phyloP scores from a whole-genome alignment of 495 filamentous ascomycete genomes.

The Aspergillus homomorphus region DNA sequence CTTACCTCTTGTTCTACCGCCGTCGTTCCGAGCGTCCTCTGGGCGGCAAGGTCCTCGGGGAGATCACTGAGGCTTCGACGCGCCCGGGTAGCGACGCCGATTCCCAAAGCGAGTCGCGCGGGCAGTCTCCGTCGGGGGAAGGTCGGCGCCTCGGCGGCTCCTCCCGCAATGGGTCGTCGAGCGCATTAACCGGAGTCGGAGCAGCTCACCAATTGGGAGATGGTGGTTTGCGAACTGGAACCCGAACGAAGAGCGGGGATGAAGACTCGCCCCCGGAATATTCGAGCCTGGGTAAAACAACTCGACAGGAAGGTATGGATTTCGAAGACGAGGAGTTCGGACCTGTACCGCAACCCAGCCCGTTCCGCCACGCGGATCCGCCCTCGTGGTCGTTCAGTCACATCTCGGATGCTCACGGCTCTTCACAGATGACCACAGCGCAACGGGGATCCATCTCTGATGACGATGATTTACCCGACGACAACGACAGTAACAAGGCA shows the following conservation, averaged over 20 bases:
- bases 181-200: slow-evolving; percentile 73
- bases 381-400: slow-evolving; percentile 39
- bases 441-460: slow-evolving; percentile 30
- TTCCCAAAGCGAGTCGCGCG: slow-evolving; percentile 47
- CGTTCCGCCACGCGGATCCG: slow-evolving; percentile 24
- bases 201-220: slow-evolving; percentile 65
- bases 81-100: slow-evolving; percentile 39
- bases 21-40: slow-evolving; percentile 72
- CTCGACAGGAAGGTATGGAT: slow-evolving; percentile 34
- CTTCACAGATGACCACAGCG: slow-evolving; percentile 32
- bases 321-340: slow-evolving; percentile 31
- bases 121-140: slow-evolving; percentile 67
- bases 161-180: slow-evolving; percentile 83
- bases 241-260: slow-evolving; percentile 30
- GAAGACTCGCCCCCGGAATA: slow-evolving; percentile 26
- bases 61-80: slow-evolving; percentile 58
- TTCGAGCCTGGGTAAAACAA: slow-evolving; percentile 17
- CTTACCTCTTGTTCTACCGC: slow-evolving; percentile 95
- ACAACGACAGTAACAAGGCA: slow-evolving; percentile 41
- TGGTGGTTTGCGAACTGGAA: slow-evolving; percentile 52
- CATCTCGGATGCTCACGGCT: slow-evolving; percentile 31
- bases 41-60: slow-evolving; percentile 70
- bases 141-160: slow-evolving; percentile 79
- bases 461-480: slow-evolving; percentile 38
- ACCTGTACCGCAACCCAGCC: slow-evolving; percentile 20